Base-by-base conservation (phyloP, 2,329 filamentous ascomycete genomes). In the Cordyceps fumosorosea region DNA sequence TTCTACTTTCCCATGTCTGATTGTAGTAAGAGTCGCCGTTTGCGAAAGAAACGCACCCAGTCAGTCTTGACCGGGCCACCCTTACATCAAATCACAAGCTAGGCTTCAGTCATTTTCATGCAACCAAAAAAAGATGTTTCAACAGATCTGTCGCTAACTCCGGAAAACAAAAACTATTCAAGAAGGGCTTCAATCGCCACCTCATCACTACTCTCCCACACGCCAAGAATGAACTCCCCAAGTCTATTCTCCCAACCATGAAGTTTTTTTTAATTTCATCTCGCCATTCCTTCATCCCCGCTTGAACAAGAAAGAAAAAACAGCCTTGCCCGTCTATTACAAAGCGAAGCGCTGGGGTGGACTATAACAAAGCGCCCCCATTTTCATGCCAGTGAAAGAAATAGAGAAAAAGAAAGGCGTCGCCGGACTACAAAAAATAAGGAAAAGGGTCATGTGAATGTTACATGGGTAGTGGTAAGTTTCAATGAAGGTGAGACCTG, bases 131-230 rank as follows among this genome's bases (percentile, higher is more conserved):
- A 47, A 3, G 40, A 56, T 47, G 42, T 32, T 56, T 57, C 26
- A 50, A 57, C 44, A 57, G 22, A 57, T 57, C 44, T 57, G 44
- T 57, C 55, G 55, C 55, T 57, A 44, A 57, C 26, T 50, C 42
- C 32, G 5, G 16, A 56, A 56, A 56, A 42, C 10, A 11, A 18
- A 42, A 3, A 44, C 16, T 56, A 56, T 56, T 56, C 54, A 56
- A 56, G 26, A 56, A 47, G 54, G 40, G 37, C 42, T 11, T 47
- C n/a, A 34, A 34, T 32, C 54, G 44, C 44, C 29, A n/a, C 44
- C 44, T 12, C 29, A 50, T 37, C 29, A 37, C 40, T 26, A 24
- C 55, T 32, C 6, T 22, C 40, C 26, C 26, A 37, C 55, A 14
- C 55, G 20, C 26, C 20, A 34, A 48, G 10, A 24, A 57, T 34